Base-by-base conservation (phyloP, 306 rosid genomes). In the Gastrolobium villosum region DNA sequence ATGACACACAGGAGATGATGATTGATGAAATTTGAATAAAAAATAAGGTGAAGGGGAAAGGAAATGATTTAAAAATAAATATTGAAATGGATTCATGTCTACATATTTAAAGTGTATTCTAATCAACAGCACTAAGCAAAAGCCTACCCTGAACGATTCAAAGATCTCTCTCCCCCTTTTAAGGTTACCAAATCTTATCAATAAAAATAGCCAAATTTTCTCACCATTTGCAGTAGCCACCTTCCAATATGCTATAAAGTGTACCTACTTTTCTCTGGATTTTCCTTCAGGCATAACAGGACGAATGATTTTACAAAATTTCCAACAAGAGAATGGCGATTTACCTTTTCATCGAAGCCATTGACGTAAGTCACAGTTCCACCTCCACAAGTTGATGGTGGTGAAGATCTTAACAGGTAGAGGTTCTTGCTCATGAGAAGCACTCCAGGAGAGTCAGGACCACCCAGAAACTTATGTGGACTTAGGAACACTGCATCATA, bases 341-440 rank as follows among this genome's bases (percentile, higher is more conserved):
- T 56, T 81, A 89, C 96, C 94, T 89, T 56, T 67, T 90, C 96
- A 49, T 13, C 39, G 76, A 89, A 92, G 79, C 90, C 90, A 72
- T 94, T 94, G 55, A 94, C 98, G 15, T 89, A 90, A 60, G 13
- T 72, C 37, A 94, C 95, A 2, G 92, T 90, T 31, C 97, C 97
- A 72, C 98, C 97, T 48, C 96, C 97, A 86, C 97, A 94, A 30
- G 93, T 92, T 0, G 98, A 92, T 1, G 98, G 98, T 0, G 97
- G 87, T 9, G 83, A 84, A 75, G 90, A 82, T 76, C 56, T 36
- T 2, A 92, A 76, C 37, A 1, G 41, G 75, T 94, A 92, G 1
- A 94, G 86, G 8, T 76, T 77, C 36, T 85, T 87, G 84, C 45
- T 90, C 89, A 89, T 87, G 4, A 94, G 44, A 6, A 94, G 88